phyloP scores from a whole-genome alignment of 495 filamentous ascomycete species.

The Aspergillus bridgeri region DNA sequence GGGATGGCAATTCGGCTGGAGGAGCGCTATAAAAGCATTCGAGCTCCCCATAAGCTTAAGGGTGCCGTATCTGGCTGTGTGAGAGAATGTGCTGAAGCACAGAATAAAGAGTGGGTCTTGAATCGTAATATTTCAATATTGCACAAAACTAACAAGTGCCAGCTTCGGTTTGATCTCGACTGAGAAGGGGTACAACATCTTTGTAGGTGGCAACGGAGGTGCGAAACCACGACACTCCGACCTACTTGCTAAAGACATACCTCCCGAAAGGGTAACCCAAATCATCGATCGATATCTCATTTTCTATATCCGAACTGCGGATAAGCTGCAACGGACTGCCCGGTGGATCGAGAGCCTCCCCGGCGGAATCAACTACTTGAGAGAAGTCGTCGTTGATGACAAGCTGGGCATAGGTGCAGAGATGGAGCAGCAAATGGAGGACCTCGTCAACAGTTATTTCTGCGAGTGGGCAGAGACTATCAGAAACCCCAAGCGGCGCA shows the following conservation, averaged over 20 bases:
- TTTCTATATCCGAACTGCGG: constrained; percentile 96
- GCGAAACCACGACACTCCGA: constrained; percentile 83
- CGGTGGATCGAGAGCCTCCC: constrained; percentile 89
- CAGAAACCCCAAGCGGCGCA: constrained; percentile 61
- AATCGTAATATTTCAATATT: background rate
- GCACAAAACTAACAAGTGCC: constrained; percentile 14
- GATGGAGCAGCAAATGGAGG: constrained; percentile 87
- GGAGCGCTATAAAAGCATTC: constrained; percentile 91
- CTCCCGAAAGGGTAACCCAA: constrained; percentile 78
- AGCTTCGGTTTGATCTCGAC: constrained; percentile 92
- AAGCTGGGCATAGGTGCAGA: constrained; percentile 83
- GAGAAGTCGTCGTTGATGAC: constrained; percentile 82
- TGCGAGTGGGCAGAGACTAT: constrained; percentile 94
- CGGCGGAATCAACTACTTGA: constrained; percentile 81
- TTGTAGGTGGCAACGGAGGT: constrained; percentile 89
- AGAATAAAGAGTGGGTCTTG: constrained; percentile 78
- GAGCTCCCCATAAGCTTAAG: constrained; percentile 91
- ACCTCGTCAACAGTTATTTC: constrained; percentile 84
- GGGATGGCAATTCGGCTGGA: constrained; percentile 92
- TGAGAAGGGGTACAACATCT: constrained; percentile 94
- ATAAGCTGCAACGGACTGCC: constrained; percentile 91
- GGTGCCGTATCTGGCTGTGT: constrained; percentile 90
- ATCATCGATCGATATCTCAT: constrained; percentile 90
- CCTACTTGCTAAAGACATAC: constrained; percentile 87
- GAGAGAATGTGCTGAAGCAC: constrained; percentile 91